Evolutionary conservation across 441 rosid genomes (phyloP), one percentile per base, ranked within the genome.

Genomic region (Corymbia calophylla): DNA sequence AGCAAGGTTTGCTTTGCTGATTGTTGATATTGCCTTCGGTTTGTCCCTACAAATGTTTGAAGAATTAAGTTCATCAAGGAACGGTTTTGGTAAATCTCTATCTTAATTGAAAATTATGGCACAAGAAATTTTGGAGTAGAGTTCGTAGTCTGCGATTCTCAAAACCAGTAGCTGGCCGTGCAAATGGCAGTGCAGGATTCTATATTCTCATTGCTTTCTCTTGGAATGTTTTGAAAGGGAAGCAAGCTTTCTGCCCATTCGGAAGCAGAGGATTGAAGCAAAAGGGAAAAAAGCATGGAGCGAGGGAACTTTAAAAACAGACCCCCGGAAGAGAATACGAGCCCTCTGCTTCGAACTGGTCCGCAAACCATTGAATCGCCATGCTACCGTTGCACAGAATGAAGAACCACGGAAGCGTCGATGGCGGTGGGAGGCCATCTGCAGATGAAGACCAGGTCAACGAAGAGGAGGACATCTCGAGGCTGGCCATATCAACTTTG

Each of bases 221-320:
- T 53, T 80, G 91, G 91, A 90, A 94, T 95, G 90, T 53, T 91
- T 95, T 95, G 91, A 86, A 92, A 91, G 92, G 88, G 89, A 95
- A 96, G 97, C 94, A 94, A 95, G 51, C 88, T 88, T 9, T 73
- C 89, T 70, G 29, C 55, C 29, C 15, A 77, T 53, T n/a, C 88
- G 32, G 91, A 86, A 89, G 89, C 87, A 44, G 58, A 53, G 89
- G 66, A 91, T 92, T 95, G 87, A 95, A 96, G 98, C 98, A 95
- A 95, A 93, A 93, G 96, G 88, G 31, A 89, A 47, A 64, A 25
- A 44, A 86, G n/a, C 17, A 44, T 19, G 51, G 51, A 77, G 84
- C 8, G 84, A 54, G 62, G 32, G 48, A 48, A 51, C 54, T 32
- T 62, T 62, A 64, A 35, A 95, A 92, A 94, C 89, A 89, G 87